Evolutionary conservation across 2,329 filamentous ascomycete genomes (phyloP).

Genomic region (Capronia epimyces): DNA sequence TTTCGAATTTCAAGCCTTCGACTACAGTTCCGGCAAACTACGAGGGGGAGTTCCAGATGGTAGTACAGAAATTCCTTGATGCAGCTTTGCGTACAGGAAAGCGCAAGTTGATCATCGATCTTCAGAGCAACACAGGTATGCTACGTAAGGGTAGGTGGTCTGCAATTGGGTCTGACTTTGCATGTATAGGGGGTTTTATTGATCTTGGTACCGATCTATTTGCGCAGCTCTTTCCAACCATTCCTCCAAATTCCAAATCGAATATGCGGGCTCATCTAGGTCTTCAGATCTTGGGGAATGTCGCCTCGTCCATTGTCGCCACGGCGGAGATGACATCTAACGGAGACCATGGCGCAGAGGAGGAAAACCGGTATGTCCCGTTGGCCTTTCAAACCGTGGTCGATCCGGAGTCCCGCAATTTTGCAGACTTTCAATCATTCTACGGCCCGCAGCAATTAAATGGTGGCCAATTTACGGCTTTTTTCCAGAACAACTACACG

Average conservation of each 20-base stretch:
- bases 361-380: constrained; percentile 31
- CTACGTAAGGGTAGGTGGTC: neutral
- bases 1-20: constrained; percentile 37
- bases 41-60: constrained; percentile 20
- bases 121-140: constrained; percentile 53
- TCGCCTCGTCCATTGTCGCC: constrained; percentile 22
- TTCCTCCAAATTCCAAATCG: constrained; percentile 42
- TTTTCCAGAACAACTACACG: constrained; percentile 49
- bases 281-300: constrained; percentile 35
- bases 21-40: constrained; percentile 14
- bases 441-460: constrained; percentile 39
- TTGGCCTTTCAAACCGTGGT: constrained; percentile 33
- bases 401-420: constrained; percentile 34
- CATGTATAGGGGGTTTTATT: constrained; percentile 45
- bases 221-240: constrained; percentile 49
- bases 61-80: constrained; percentile 40
- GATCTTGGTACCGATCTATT: constrained; percentile 48
- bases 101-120: constrained; percentile 60
- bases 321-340: constrained; percentile 21
- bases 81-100: constrained; percentile 46
- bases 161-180: constrained; percentile 18
- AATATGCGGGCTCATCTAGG: constrained; percentile 45
- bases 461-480: constrained; percentile 53
- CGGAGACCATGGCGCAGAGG: neutral
- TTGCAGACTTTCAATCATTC: constrained; percentile 41